Base-by-base conservation (phyloP, 768 basidiomycete genomes). In the Agrocybe chaxingu region DNA sequence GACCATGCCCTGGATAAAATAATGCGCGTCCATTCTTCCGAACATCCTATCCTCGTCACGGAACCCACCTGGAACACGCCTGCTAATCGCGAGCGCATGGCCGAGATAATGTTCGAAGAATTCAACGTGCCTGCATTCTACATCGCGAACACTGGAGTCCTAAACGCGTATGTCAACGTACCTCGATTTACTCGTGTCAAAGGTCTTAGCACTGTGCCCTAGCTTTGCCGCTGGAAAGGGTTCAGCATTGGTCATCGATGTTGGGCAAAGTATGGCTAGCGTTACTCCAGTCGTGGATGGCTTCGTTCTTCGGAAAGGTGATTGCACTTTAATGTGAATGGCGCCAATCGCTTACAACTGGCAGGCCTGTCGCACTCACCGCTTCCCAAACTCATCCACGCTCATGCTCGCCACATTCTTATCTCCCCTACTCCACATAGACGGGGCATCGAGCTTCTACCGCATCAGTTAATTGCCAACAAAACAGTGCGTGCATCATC, bases 181-280 rank as follows among this genome's bases (percentile, higher is more conserved):
- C 31, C 12, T 31, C 56, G 50, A 35, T 16, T 46, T 1, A 30
- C 6, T 19, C 19, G 12, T 11, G 8, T 33, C 13, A 39, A 36
- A 43, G 40, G 16, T 7, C 8, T 11, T 24, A 29, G 51, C 47
- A 13, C 51, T 13, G 9, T 10, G 24, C 9, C 16, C 30, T 30
- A 98, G 95, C 3, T 99, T 99, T 66, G 92, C 96, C 11, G 89
- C 95, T 46, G 97, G 97, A 29, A 95, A 92, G 64, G 95, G 94
- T 1, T 94, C 97, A n/a, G 95, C 97, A 2, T 76, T 98, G 42
- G 92, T 99, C 1, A 83, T 99, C 37, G 97, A 99, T 60, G 81
- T 98, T 42, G 97, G 97, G 4, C 87, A 92, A 55, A 80, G 88
- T 9, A 83, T 86, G 65, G 88, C 89, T 10, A 96, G 91, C 59